phyloP scores from a whole-genome alignment of 2,329 filamentous ascomycete species.

The Dryadomyces quercus-mongolicae region DNA sequence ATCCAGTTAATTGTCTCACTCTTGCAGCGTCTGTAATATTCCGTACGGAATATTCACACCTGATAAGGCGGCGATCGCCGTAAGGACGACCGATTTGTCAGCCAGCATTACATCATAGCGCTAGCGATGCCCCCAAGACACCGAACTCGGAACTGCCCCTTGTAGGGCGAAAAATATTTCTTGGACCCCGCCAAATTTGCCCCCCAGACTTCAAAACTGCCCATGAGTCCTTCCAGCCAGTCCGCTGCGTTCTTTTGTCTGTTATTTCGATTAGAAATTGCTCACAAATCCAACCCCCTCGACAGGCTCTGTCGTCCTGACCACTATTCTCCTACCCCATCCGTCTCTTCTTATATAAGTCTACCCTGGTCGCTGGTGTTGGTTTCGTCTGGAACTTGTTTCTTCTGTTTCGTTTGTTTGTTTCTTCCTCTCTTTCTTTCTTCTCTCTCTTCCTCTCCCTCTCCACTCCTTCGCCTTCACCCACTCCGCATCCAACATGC shows the following conservation, averaged over 20 bases:
- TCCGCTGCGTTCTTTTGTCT: conserved; percentile 3
- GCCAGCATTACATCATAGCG: neutral
- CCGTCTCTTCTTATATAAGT: neutral
- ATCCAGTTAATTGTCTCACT: neutral
- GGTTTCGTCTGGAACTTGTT: no score
- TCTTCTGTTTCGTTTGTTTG: neutral
- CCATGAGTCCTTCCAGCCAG: neutral
- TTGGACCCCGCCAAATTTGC: conserved; percentile 3
- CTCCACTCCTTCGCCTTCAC: neutral
- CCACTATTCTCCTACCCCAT: neutral
- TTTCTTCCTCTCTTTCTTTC: neutral
- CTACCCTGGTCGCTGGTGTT: neutral
- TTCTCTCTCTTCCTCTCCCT: neutral
- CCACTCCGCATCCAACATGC: conserved; percentile 5
- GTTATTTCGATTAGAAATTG: conserved; percentile 6
- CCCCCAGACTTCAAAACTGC: neutral
- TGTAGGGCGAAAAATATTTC: neutral
- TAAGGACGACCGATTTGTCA: neutral
- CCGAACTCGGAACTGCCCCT: conserved; percentile 9
- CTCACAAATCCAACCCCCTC: conserved; percentile 12
- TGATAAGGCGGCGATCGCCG: no score
- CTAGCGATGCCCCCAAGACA: neutral
- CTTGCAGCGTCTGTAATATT: neutral
- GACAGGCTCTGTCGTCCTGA: conserved; percentile 1
- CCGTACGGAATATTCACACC: neutral